phyloP scores from a whole-genome alignment of 225 moss, liverwort and hornwort species.

The Climacium dendroides region DNA sequence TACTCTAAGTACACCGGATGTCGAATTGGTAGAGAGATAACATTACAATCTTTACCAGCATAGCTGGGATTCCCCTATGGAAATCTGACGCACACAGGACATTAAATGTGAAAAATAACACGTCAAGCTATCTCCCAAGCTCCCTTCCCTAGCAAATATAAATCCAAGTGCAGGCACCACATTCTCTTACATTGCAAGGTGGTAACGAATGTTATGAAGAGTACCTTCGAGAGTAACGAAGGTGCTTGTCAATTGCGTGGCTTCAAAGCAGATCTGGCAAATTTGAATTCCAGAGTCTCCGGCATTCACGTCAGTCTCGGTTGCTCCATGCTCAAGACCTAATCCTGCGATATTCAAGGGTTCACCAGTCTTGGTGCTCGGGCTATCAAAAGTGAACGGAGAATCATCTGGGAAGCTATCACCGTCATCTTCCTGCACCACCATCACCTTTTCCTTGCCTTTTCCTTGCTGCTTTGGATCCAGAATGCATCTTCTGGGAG shows the following conservation, averaged over 20 bases:
- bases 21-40: not conserved
- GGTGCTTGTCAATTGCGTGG: not conserved
- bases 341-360: not conserved
- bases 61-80: not conserved
- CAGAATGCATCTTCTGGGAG: not conserved
- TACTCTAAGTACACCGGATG: not conserved
- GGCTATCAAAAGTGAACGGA: not conserved
- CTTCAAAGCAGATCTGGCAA: slow-evolving; percentile 32
- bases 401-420: not conserved
- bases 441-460: not conserved
- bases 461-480: not conserved
- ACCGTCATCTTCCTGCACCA: not conserved
- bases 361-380: not conserved
- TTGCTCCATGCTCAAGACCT: not conserved
- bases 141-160: not conserved
- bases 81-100: not conserved
- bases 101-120: not conserved
- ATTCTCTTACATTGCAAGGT: not conserved
- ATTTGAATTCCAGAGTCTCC: not conserved
- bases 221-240: slow-evolving; percentile 23
- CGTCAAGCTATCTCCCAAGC: not conserved
- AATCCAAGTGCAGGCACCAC: not conserved
- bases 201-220: not conserved
- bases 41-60: not conserved
- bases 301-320: not conserved